Evolutionary conservation across 1,139 yeast species (phyloP).

Genomic region (Lizanozyma gosingica): DNA sequence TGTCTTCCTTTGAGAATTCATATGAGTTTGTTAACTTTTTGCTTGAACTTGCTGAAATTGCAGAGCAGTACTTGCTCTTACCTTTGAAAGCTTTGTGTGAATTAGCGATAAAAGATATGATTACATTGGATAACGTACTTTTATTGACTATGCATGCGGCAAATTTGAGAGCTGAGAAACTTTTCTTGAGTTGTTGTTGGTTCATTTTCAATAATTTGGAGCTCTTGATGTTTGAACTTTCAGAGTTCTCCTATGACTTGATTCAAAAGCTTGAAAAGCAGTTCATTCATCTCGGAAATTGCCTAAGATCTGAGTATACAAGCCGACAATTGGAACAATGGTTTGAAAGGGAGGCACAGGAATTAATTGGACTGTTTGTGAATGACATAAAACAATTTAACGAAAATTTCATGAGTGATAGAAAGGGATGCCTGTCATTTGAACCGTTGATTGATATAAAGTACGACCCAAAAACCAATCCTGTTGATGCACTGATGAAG

Average conservation of each 20-base stretch:
- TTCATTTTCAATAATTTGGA: conserved; percentile 62
- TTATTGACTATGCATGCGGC: conserved; percentile 48
- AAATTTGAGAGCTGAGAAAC: conserved; percentile 40
- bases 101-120: conserved; percentile 48
- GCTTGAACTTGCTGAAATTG: conserved; percentile 50
- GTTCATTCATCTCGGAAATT: conserved; percentile 3
- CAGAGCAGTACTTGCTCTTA: conserved; percentile 58
- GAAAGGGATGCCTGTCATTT: conserved; percentile 30
- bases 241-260: conserved; percentile 11
- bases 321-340: conserved; percentile 6
- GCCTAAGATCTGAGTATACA: neutral
- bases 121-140: conserved; percentile 54
- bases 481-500: conserved; percentile 9
- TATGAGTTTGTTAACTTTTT: conserved; percentile 45
- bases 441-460: conserved; percentile 42
- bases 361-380: conserved; percentile 21
- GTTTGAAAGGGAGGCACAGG: conserved; percentile 17
- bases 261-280: conserved; percentile 5
- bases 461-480: conserved; percentile 11
- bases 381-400: conserved; percentile 32
- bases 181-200: conserved; percentile 58
- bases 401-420: conserved; percentile 40
- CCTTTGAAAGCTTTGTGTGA: conserved; percentile 58
- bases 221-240: conserved; percentile 44
- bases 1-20: conserved; percentile 16